phyloP scores from a whole-genome alignment of 2,329 filamentous ascomycete genomes.

The Gnomoniopsis smithogilvyi region DNA sequence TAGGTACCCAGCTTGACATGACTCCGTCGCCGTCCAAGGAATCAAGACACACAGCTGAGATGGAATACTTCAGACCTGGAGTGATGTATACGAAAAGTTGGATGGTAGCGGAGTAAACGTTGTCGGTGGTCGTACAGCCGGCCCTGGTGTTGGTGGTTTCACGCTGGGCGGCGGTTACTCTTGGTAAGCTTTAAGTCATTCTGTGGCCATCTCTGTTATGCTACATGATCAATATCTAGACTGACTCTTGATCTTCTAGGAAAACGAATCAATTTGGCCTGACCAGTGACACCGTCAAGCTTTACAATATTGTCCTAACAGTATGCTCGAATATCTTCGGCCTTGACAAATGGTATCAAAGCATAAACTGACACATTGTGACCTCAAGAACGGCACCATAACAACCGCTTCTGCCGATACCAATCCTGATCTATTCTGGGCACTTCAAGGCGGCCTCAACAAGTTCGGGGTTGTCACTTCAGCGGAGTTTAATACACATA shows the following conservation, averaged over 20 bases:
- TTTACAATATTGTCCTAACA: conserved; percentile 24
- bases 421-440: conserved; percentile 24
- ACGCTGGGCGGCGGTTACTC: conserved; percentile 26
- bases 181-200: conserved; percentile 18
- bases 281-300: conserved; percentile 24
- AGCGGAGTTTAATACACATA: conserved; percentile 21
- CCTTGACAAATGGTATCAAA: neutral
- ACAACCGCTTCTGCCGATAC: conserved; percentile 17
- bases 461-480: conserved; percentile 26
- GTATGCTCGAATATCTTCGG: conserved; percentile 10
- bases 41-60: neutral
- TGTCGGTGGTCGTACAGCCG: conserved; percentile 24
- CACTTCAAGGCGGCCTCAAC: conserved; percentile 25
- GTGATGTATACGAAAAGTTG: conserved; percentile 21
- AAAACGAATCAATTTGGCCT: conserved; percentile 27
- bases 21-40: neutral
- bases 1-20: neutral
- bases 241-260: conserved; percentile 9
- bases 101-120: conserved; percentile 22
- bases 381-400: conserved; percentile 24
- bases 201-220: neutral
- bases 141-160: conserved; percentile 25
- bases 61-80: conserved; percentile 18
- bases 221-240: neutral
- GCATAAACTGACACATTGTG: neutral